Percentiles rank a stretch among this genome's conserved stretches.
Evolutionary conservation across 2,329 filamentous ascomycete species (phyloP).

Genomic region (Exophiala bonariae): DNA sequence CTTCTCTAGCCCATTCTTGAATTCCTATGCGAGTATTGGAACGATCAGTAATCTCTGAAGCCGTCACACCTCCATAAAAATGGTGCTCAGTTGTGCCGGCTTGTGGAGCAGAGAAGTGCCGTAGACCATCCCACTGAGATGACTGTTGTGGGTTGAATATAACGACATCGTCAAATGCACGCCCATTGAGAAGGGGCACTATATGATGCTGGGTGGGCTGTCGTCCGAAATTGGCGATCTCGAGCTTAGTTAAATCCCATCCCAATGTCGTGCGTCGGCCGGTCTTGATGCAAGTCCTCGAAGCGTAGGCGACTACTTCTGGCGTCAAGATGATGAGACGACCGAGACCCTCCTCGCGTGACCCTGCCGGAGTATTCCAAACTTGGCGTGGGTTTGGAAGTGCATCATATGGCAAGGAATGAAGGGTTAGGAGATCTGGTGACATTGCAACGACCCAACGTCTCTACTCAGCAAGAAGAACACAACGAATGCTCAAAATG

Average conservation of each 20-base stretch:
- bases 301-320: constrained; percentile 50
- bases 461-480: too few relatives aligned
- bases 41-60: constrained; percentile 18
- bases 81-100: not conserved
- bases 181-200: constrained; percentile 42
- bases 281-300: constrained; percentile 51
- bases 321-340: constrained; percentile 54
- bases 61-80: constrained; percentile 21
- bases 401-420: constrained; percentile 37
- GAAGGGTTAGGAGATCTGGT: too few relatives aligned
- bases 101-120: constrained; percentile 17
- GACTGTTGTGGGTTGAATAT: constrained; percentile 50
- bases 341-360: constrained; percentile 54
- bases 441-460: too few relatives aligned
- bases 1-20: constrained; percentile 42
- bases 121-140: constrained; percentile 51
- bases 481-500: too few relatives aligned
- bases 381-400: constrained; percentile 51
- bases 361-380: constrained; percentile 48
- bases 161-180: constrained; percentile 43
- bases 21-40: constrained; percentile 33
- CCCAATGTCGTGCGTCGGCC: constrained; percentile 54
- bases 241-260: constrained; percentile 58
- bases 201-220: constrained; percentile 53
- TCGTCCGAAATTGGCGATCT: constrained; percentile 55